Percentiles rank a stretch among this genome's conserved stretches.
Evolutionary conservation across 2,329 filamentous ascomycete species (phyloP).

Genomic region (Calonectria honghensis): DNA sequence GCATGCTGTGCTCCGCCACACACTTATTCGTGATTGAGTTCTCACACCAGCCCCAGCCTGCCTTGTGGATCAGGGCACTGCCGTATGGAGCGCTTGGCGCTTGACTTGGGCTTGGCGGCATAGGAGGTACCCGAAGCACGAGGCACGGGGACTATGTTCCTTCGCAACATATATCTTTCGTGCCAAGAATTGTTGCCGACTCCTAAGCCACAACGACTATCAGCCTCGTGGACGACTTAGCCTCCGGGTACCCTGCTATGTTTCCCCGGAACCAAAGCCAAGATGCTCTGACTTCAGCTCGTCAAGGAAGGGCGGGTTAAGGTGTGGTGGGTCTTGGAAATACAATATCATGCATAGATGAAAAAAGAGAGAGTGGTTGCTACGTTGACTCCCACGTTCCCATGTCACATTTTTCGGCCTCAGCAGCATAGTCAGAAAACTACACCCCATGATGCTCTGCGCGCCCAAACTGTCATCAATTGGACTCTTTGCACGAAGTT

Average conservation of each 20-base stretch:
- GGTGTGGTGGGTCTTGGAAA: slow-evolving; percentile 10
- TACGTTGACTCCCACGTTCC: slow-evolving; percentile 7
- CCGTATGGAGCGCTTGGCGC: background rate
- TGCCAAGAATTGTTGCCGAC: background rate
- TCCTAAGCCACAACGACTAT: background rate
- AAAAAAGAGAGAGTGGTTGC: background rate
- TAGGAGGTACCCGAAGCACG: background rate
- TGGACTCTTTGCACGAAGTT: background rate
- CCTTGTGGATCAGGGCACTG: slow-evolving; percentile 16
- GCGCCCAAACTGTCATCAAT: background rate
- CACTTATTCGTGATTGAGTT: slow-evolving; percentile 24
- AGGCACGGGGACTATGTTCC: background rate
- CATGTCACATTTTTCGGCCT: background rate
- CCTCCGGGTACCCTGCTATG: background rate
- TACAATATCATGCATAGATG: background rate
- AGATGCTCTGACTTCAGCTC: slow-evolving; percentile 1
- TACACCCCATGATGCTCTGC: background rate
- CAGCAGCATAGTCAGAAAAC: background rate
- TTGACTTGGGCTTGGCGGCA: background rate
- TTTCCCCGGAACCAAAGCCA: background rate
- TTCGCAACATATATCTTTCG: background rate
- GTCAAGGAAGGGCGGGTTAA: slow-evolving; percentile 2
- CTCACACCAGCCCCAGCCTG: slow-evolving; percentile 15
- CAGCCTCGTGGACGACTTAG: background rate
- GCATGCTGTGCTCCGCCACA: slow-evolving; percentile 19